Percentiles rank a stretch among this genome's conserved stretches.
Conservation (phyloP, 495 filamentous ascomycete species). For the Trichocladium uniseriatum region DNA sequence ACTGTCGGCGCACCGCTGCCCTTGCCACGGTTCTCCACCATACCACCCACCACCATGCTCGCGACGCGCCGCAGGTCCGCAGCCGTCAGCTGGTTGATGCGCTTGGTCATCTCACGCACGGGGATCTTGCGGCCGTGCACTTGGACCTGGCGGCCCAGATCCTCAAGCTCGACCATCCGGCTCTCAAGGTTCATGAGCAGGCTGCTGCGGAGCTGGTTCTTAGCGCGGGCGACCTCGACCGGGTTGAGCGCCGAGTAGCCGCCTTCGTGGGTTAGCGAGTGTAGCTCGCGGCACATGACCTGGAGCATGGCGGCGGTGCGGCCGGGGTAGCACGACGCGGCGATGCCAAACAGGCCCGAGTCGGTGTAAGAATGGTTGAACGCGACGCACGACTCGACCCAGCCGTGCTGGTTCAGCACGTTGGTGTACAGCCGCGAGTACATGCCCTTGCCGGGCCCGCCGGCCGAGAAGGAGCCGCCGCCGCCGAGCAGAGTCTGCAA, state of each 20-base stretch:
- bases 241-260: conserved; percentile 60
- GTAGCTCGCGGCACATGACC: conserved; percentile 85
- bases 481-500: conserved; percentile 93
- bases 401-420: conserved; percentile 92
- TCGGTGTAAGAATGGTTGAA: conserved; percentile 98
- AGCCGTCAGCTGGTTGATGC: conserved; percentile 75
- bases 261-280: conserved; percentile 61
- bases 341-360: conserved; percentile 88
- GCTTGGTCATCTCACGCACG: conserved; percentile 82
- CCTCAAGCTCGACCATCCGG: conserved; percentile 97
- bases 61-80: conserved; percentile 83
- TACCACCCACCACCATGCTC: conserved; percentile 62
- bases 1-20: conserved; percentile 92
- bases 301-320: conserved; percentile 75
- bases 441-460: conserved; percentile 97
- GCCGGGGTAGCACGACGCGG: conserved; percentile 69
- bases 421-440: conserved; percentile 96
- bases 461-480: conserved; percentile 94
- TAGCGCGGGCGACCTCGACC: conserved; percentile 84
- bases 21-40: conserved; percentile 61
- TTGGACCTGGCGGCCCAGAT: conserved; percentile 91
- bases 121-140: conserved; percentile 87
- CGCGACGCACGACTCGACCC: conserved; percentile 88
- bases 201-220: conserved; percentile 88
- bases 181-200: conserved; percentile 97